A percentile compares a stretch with the other conserved stretches of the same genome.
phyloP scores from a whole-genome alignment of 2,329 filamentous ascomycete species.

The Ophiostoma angusticollis region DNA sequence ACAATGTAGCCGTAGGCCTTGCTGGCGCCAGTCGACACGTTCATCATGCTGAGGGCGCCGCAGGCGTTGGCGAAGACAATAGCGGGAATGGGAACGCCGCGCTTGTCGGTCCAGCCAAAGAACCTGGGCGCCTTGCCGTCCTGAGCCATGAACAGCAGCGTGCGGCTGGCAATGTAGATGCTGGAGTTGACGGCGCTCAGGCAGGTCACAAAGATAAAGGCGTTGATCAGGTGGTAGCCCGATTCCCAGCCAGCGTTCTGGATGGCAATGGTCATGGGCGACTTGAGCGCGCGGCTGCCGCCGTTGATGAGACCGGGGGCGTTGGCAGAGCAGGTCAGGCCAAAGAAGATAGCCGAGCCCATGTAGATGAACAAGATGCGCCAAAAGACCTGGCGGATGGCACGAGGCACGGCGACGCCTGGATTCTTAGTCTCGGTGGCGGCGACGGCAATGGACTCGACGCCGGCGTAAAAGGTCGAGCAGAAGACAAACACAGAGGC shows the following conservation, averaged over 20 bases:
- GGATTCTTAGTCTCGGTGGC: slow-evolving; percentile 49
- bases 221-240: slow-evolving; percentile 66
- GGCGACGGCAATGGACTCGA: slow-evolving; percentile 49
- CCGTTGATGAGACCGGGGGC: slow-evolving; percentile 50
- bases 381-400: slow-evolving; percentile 48
- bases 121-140: slow-evolving; percentile 57
- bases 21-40: slow-evolving; percentile 52
- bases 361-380: slow-evolving; percentile 52
- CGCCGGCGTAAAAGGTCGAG: slow-evolving; percentile 58
- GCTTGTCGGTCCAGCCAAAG: slow-evolving; percentile 52
- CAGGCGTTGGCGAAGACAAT: slow-evolving; percentile 59
- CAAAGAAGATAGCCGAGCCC: slow-evolving; percentile 61
- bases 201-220: slow-evolving; percentile 62
- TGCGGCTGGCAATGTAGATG: slow-evolving; percentile 66
- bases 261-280: slow-evolving; percentile 61
- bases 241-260: slow-evolving; percentile 61
- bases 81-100: slow-evolving; percentile 48
- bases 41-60: slow-evolving; percentile 64
- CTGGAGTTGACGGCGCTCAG: slow-evolving; percentile 61
- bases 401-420: slow-evolving; percentile 39
- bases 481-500: slow-evolving; percentile 57
- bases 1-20: slow-evolving; percentile 57
- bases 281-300: slow-evolving; percentile 50
- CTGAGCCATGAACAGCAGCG: slow-evolving; percentile 63
- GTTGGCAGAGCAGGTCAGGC: slow-evolving; percentile 59